Percentiles rank a stretch among this genome's conserved stretches.
Evolutionary conservation across 495 filamentous ascomycete species (phyloP).

Genomic region (Trypethelium eluteriae): DNA sequence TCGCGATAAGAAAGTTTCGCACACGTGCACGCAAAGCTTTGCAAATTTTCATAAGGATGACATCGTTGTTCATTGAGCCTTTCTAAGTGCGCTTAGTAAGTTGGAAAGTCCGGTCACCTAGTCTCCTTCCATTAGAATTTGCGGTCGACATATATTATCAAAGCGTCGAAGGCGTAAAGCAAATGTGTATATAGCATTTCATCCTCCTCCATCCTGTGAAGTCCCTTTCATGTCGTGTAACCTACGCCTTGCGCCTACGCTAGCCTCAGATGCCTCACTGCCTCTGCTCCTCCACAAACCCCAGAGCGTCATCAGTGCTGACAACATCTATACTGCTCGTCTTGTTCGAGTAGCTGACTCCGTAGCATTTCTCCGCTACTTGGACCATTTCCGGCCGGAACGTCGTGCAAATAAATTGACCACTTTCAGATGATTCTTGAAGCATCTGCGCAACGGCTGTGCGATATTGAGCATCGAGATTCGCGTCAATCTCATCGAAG

Average conservation of each 20-base stretch:
- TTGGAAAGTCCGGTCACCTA: too few relatives aligned
- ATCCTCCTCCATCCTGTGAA: neutral
- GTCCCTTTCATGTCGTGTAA: neutral
- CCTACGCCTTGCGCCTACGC: neutral
- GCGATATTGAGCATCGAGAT: constrained; percentile 94
- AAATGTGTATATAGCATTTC: neutral
- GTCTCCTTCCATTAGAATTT: too few relatives aligned
- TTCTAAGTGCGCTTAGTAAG: too few relatives aligned
- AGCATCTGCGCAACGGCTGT: constrained; percentile 88
- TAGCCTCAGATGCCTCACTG: constrained; percentile 11
- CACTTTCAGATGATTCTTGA: constrained; percentile 30
- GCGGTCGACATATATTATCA: too few relatives aligned
- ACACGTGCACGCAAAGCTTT: too few relatives aligned
- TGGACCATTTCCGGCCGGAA: constrained; percentile 95
- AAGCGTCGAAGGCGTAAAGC: too few relatives aligned
- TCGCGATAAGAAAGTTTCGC: too few relatives aligned
- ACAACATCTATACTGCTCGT: constrained; percentile 87
- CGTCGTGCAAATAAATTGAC: constrained; percentile 69
- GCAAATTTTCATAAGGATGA: too few relatives aligned
- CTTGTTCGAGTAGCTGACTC: constrained; percentile 89
- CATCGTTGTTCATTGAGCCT: too few relatives aligned
- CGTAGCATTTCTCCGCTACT: constrained; percentile 96
- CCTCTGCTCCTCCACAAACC: constrained; percentile 83
- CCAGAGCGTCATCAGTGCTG: constrained; percentile 73
- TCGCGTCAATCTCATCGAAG: constrained; percentile 98